Conservation (phyloP, 495 filamentous ascomycete genomes). For the Penicillium lividum region DNA sequence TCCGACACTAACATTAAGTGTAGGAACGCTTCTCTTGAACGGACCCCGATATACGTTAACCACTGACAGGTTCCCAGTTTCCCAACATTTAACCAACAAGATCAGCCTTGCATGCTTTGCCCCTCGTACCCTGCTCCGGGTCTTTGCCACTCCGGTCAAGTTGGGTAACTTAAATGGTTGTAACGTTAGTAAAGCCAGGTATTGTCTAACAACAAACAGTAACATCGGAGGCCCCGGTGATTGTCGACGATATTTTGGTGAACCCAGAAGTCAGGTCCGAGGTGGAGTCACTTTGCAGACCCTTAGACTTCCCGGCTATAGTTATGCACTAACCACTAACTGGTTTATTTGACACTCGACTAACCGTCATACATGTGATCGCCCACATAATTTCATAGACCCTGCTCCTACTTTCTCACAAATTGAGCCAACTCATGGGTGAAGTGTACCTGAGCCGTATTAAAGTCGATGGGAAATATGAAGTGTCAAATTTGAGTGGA, state of each 20-base stretch:
- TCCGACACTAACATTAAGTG: background rate
- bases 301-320: background rate
- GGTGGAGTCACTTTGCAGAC: background rate
- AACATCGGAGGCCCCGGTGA: background rate
- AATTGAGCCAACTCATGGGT: background rate
- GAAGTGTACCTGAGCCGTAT: background rate
- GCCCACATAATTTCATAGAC: background rate
- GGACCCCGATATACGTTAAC: background rate
- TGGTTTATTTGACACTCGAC: background rate
- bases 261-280: background rate
- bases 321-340: background rate
- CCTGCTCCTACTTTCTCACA: background rate
- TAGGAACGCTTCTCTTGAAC: conserved; percentile 2
- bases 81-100: background rate
- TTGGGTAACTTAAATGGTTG: background rate
- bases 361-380: background rate
- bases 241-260: background rate
- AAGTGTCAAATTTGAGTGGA: background rate
- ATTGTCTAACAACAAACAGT: background rate
- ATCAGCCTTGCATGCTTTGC: background rate
- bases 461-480: background rate
- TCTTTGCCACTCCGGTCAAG: background rate
- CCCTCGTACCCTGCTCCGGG: background rate
- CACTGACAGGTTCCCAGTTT: background rate
- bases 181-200: background rate